phyloP scores from a whole-genome alignment of 768 basidiomycete genomes.

The Lactarius indigo region DNA sequence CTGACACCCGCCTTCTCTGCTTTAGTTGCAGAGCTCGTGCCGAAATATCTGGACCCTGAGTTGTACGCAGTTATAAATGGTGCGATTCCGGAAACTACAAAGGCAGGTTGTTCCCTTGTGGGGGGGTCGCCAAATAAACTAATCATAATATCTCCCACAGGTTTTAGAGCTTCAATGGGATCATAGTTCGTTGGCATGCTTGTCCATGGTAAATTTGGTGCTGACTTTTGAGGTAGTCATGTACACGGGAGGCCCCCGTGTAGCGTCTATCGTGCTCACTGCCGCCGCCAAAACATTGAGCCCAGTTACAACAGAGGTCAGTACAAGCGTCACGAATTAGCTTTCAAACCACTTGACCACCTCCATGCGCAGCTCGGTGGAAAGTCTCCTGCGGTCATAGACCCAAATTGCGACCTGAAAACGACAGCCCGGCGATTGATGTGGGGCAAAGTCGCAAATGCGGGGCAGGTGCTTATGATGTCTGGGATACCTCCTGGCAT shows the following conservation, averaged over 20 bases:
- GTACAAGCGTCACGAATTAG: background rate
- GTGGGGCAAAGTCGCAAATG: slow-evolving; percentile 78
- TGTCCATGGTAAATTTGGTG: slow-evolving; percentile 16
- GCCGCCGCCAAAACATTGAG: slow-evolving; percentile 79
- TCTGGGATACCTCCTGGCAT: background rate
- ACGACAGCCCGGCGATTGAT: slow-evolving; percentile 65
- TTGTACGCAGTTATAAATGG: slow-evolving; percentile 35
- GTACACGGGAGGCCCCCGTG: slow-evolving; percentile 57
- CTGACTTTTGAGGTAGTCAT: slow-evolving; percentile 39
- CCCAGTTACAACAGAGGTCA: slow-evolving; percentile 57
- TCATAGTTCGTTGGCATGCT: slow-evolving; percentile 43
- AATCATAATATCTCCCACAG: slow-evolving; percentile 33
- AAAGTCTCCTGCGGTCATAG: slow-evolving; percentile 73
- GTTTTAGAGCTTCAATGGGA: slow-evolving; percentile 71
- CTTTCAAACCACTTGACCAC: background rate
- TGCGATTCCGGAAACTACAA: slow-evolving; percentile 33
- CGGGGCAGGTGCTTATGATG: slow-evolving; percentile 43
- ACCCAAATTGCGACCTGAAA: slow-evolving; percentile 63
- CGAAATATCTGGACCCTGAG: slow-evolving; percentile 36
- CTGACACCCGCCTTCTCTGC: slow-evolving; percentile 29
- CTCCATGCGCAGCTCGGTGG: slow-evolving; percentile 50
- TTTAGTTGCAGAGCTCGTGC: slow-evolving; percentile 29
- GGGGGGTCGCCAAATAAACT: background rate
- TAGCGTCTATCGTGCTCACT: slow-evolving; percentile 62
- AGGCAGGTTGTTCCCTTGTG: slow-evolving; percentile 21